Evolutionary conservation across 2,329 filamentous ascomycete genomes (phyloP).

Genomic region (Colletotrichum higginsianum): DNA sequence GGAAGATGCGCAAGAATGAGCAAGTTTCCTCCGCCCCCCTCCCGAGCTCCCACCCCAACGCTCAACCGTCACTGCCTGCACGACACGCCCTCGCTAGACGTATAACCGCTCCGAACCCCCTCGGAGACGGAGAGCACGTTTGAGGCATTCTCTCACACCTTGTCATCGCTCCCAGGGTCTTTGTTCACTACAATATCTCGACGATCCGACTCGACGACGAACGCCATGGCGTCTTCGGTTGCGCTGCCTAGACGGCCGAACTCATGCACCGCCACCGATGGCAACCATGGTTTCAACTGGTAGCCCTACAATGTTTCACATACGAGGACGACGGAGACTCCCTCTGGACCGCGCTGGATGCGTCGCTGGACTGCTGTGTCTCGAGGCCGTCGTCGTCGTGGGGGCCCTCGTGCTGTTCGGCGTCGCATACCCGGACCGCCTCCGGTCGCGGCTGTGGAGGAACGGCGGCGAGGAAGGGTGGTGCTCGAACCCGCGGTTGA

Average conservation of each 20-base stretch:
- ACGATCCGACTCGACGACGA: neutral
- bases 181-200: neutral
- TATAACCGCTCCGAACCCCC: neutral
- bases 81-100: neutral
- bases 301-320: neutral
- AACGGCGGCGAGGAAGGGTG: conserved; percentile 49
- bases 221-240: conserved; percentile 9
- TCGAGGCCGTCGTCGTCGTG: conserved; percentile 43
- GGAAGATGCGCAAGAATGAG: conserved; percentile 40
- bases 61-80: neutral
- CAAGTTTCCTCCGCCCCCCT: conserved; percentile 35
- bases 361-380: conserved; percentile 30
- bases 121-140: conserved; percentile 9
- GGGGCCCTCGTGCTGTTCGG: conserved; percentile 44
- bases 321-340: neutral
- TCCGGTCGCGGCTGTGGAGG: conserved; percentile 47
- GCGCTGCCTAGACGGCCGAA: neutral
- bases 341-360: neutral
- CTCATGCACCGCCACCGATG: too few relatives aligned
- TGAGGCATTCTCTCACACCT: neutral
- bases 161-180: neutral
- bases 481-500: conserved; percentile 49
- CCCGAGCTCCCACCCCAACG: neutral
- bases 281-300: neutral
- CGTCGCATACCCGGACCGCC: conserved; percentile 46